These are phyloP conservation scores for Lachnellula suecica DNA, from an alignment of 2,329 filamentous ascomycete species.

Conservation along the genomic window DNA sequence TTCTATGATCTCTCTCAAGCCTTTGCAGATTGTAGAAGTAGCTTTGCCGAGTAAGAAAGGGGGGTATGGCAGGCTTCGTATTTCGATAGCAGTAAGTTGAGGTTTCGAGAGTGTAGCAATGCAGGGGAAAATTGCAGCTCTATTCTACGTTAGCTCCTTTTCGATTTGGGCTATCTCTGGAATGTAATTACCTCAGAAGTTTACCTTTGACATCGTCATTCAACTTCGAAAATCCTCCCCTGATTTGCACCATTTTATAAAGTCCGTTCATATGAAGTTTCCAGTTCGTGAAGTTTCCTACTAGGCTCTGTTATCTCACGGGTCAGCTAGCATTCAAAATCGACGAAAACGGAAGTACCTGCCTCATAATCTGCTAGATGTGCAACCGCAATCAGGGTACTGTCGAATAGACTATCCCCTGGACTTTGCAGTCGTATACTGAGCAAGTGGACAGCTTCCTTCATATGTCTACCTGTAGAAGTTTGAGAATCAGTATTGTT, in stretches of 20 bases:
- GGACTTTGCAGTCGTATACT: neutral
- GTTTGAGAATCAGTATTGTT: no score
- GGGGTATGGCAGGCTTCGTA: neutral
- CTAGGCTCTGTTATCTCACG: neutral
- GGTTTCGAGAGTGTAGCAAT: neutral
- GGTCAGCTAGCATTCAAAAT: neutral
- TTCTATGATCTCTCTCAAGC: neutral
- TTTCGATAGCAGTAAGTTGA: neutral
- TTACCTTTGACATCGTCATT: neutral
- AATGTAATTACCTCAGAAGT: neutral
- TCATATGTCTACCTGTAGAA: no score
- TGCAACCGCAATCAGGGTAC: neutral
- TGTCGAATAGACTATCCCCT: neutral
- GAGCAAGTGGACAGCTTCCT: neutral
- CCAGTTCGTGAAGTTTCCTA: neutral
- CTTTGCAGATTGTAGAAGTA: no score
- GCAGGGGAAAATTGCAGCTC: neutral
- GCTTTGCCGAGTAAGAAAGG: neutral
- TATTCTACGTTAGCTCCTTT: neutral
- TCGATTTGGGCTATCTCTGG: neutral
- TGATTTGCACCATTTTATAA: neutral
- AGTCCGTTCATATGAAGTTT: neutral
- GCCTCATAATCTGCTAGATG: neutral
- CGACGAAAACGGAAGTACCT: neutral
- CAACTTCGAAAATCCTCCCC: neutral